A percentile compares a stretch with the other conserved stretches of the same genome.
Evolutionary conservation across 768 basidiomycete species (phyloP).

Genomic region (Macrolepiota fuliginosa): DNA sequence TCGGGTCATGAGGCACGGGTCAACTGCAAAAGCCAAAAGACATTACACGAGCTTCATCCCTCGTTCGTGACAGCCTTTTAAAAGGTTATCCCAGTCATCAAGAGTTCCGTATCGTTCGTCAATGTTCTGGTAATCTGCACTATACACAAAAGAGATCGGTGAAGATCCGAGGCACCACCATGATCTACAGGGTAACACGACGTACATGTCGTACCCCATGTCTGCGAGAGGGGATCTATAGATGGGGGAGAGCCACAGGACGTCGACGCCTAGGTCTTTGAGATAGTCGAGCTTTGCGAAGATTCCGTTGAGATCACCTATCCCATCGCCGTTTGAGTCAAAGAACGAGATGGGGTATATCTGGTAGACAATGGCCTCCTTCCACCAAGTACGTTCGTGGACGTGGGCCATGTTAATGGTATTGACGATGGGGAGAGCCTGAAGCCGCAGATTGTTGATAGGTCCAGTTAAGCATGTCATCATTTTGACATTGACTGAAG

Average conservation of each 20-base stretch:
- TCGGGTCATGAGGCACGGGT: not conserved
- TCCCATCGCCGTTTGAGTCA: slow-evolving; percentile 70
- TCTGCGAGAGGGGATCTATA: slow-evolving; percentile 67
- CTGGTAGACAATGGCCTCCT: slow-evolving; percentile 58
- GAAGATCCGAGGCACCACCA: not conserved
- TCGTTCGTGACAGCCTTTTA: slow-evolving; percentile 52
- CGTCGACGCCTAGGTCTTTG: slow-evolving; percentile 62
- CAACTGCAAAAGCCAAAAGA: not conserved
- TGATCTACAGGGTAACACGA: not conserved
- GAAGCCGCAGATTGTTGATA: not conserved
- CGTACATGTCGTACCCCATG: slow-evolving; percentile 74
- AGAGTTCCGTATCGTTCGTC: slow-evolving; percentile 66
- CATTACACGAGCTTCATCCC: slow-evolving; percentile 71
- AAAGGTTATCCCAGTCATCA: slow-evolving; percentile 54
- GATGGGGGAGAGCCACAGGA: slow-evolving; percentile 71
- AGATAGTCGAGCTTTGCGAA: slow-evolving; percentile 64
- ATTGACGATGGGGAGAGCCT: not conserved
- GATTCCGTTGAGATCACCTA: slow-evolving; percentile 72
- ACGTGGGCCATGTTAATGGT: slow-evolving; percentile 1
- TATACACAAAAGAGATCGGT: slow-evolving; percentile 17
- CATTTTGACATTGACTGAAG: not conserved
- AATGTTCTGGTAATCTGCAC: slow-evolving; percentile 64
- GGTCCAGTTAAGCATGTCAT: not conserved
- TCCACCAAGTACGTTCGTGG: slow-evolving; percentile 48
- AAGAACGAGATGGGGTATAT: slow-evolving; percentile 71